Evolutionary conservation across 1,284 basidiomycete genomes (phyloP), one percentile per base, ranked within the genome.

Genomic region (Trametes versicolor): DNA sequence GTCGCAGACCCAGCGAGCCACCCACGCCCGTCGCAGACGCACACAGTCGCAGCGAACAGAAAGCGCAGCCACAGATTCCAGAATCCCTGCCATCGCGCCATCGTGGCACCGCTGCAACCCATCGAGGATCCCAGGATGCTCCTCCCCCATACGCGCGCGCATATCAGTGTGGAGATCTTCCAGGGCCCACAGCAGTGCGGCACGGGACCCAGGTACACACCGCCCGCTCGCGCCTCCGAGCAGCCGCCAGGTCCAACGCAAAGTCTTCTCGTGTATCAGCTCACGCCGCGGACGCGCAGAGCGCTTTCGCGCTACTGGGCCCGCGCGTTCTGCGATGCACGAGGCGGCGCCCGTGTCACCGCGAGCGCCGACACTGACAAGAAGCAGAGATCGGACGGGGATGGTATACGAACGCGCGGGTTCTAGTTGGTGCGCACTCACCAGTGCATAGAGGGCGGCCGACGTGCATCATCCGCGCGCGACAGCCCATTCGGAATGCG

Each of bases 291-390:
- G 2, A 4, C 15, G 41, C 19, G 41, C 23, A 10, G 25, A 15
- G 23, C 45, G 50, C 19, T 32, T 12, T 12, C 7, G 32, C 50
- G 3, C n/a, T 36, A 27, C 17, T 21, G 4, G 4, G 7, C n/a
- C 50, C 32, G n/a, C n/a, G 32, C 32, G 29, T 49, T n/a, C 47
- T 17, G 34, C 48, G 57, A 58, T 58, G 57, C 57, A 58, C 57
- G 47, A 50, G 57, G 57, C 57, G 21, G 47, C 56, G 45, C 47
- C 34, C 45, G 21, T 32, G 32, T 37, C 34, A 39, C 21, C 2
- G 23, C 45, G 45, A 48, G 45, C 45, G 45, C 50, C 29, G n/a
- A 34, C 50, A 32, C 50, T n/a, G 32, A 9, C 34, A 36, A 7
- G 7, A 34, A 19, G 32, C 21, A 27, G 19, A 52, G 27, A 36